Evolutionary conservation across 2,329 filamentous ascomycete genomes (phyloP), one percentile per base, ranked within the genome.

Genomic region (Seiridium cupressi): DNA sequence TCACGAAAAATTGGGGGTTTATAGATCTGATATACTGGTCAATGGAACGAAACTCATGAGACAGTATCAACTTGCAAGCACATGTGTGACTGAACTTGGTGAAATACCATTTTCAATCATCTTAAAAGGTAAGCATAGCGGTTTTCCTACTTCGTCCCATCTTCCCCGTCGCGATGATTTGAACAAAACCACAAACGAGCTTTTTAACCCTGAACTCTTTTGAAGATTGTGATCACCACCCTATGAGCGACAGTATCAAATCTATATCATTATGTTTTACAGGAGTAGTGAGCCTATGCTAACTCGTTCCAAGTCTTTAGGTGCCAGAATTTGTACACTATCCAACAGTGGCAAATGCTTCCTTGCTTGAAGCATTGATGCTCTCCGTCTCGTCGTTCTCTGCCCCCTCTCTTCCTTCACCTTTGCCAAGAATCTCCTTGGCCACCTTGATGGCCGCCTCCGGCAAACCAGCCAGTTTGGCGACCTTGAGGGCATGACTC

Each of bases 401-500:
- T 5, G 26, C 6, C n/a, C 3, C 10, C 5, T 48, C 18, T 31
- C 11, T 32, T 6, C 26, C 13, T 34, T 6, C 10, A 7, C 11
- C 18, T 7, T n/a, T 10, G 9, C 5, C 71, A 34, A 93, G 76
- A 7, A 91, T 81, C 44, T 79, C 73, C 56, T 75, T 79, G 5
- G 94, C 93, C 63, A 92, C 79, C 31, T 79, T 76, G 58, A 97
- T 86, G 3, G 89, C 91, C 49, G 82, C 79, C 61, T 88, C 85
- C 0, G 93, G 93, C 67, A 97, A 69, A 1, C 92, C 93, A 5
- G 95, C 96, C 66, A 98, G 77, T 63, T 84, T 84, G 2, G 95
- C 95, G n/a, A 99, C 95, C 71, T 97, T 98, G 61, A 99, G 79
- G 18, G 96, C 95, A 77, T 99, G 95, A 63, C 92, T 96, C 65